phyloP scores from a whole-genome alignment of 257 asterid species.

The Nicotiana undulata region DNA sequence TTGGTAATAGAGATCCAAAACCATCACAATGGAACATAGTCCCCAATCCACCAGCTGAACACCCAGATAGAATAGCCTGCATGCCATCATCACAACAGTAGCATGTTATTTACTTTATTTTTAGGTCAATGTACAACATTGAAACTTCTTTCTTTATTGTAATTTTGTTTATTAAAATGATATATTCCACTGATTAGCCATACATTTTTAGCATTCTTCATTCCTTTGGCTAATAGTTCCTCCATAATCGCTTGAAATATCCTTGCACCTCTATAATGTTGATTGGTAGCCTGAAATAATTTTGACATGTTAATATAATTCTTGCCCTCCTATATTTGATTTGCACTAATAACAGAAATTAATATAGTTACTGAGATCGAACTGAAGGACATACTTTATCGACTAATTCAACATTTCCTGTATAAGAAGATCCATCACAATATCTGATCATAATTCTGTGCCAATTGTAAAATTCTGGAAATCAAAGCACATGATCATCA shows the following conservation, averaged over 20 bases:
- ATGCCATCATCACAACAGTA: background rate
- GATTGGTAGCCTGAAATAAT: slow-evolving; percentile 3
- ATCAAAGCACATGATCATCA: background rate
- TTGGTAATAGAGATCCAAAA: background rate
- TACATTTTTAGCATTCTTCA: background rate
- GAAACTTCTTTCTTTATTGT: background rate
- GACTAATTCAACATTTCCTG: background rate
- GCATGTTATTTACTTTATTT: no score
- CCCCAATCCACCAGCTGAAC: background rate
- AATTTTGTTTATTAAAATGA: background rate
- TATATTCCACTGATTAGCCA: background rate
- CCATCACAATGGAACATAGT: background rate
- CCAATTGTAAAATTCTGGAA: background rate
- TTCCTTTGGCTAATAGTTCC: background rate
- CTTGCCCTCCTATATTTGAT: background rate
- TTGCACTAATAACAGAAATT: no score
- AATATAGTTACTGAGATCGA: no score
- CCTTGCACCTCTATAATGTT: background rate
- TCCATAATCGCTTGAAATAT: background rate
- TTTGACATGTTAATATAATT: no score
- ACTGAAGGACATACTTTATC: background rate
- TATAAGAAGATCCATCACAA: background rate
- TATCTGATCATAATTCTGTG: background rate
- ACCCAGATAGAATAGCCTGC: background rate
- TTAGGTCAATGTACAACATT: no score